Evolutionary conservation across 495 filamentous ascomycete genomes (phyloP).

Genomic region (Lasiosphaeria ovina): DNA sequence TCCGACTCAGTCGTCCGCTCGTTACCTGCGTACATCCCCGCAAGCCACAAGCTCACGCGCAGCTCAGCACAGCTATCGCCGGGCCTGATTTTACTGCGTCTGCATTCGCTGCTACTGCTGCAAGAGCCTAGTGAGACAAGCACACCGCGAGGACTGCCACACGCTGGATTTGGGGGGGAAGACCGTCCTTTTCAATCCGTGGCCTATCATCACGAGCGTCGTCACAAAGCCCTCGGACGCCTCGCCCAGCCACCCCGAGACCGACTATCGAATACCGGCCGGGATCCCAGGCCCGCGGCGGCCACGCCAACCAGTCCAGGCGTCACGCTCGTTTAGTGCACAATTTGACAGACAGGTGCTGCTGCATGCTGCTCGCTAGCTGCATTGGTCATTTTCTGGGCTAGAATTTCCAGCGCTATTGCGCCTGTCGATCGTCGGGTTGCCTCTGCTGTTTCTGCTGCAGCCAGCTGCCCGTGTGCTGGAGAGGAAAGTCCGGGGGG

Average conservation of each 20-base stretch:
- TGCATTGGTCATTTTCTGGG: constrained; percentile 13
- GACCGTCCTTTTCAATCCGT: constrained; percentile 10
- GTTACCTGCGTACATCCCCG: constrained; percentile 4
- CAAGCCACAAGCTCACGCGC: constrained; percentile 1
- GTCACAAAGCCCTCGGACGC: constrained; percentile 21
- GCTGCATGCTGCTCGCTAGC: constrained; percentile 14
- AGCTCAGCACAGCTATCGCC: neutral
- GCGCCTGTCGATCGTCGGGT: constrained; percentile 21
- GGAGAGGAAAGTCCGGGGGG: constrained; percentile 10
- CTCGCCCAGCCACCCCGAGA: constrained; percentile 25
- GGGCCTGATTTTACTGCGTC: no score
- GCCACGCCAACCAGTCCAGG: constrained; percentile 14
- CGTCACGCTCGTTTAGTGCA: constrained; percentile 26
- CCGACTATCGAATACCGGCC: constrained; percentile 21
- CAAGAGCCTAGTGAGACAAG: constrained; percentile 3
- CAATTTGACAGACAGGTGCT: constrained; percentile 9
- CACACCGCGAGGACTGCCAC: neutral
- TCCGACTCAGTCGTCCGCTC: constrained; percentile 11
- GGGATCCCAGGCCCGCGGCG: constrained; percentile 19
- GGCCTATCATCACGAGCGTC: constrained; percentile 19
- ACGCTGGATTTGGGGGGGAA: constrained; percentile 10
- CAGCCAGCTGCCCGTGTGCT: neutral
- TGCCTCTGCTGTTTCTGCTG: constrained; percentile 8
- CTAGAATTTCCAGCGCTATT: constrained; percentile 24
- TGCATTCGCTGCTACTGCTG: constrained; percentile 1